phyloP scores from a whole-genome alignment of 164 flowering plant genomes.

The Liquidambar formosana region DNA sequence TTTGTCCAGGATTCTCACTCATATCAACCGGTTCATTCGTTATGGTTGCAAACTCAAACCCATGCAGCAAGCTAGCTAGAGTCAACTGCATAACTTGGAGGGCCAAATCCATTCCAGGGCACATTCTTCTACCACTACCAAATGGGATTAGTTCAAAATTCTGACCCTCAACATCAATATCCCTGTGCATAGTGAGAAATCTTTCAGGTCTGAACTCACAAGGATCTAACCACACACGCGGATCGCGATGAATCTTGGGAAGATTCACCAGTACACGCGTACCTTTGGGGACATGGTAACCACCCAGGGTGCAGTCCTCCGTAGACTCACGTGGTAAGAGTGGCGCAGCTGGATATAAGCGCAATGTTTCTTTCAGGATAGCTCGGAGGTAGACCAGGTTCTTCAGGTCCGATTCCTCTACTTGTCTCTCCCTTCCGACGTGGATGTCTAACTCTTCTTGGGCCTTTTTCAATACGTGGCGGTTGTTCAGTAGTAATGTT shows the following conservation, averaged over 20 bases:
- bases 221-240: not conserved
- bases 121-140: slow-evolving; percentile 23
- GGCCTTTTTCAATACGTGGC: slow-evolving; percentile 14
- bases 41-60: slow-evolving; percentile 17
- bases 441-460: slow-evolving; percentile 32
- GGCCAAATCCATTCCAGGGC: slow-evolving; percentile 19
- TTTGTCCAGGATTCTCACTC: no score
- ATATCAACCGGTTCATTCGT: not conserved
- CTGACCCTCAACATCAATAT: slow-evolving; percentile 15
- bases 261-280: not conserved
- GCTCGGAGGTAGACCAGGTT: slow-evolving; percentile 32
- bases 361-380: slow-evolving; percentile 26
- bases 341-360: slow-evolving; percentile 5
- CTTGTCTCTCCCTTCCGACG: slow-evolving; percentile 34
- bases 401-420: slow-evolving; percentile 23
- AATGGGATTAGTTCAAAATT: slow-evolving; percentile 23
- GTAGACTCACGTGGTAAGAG: not conserved
- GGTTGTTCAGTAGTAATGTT: slow-evolving; percentile 32
- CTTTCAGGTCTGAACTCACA: slow-evolving; percentile 19
- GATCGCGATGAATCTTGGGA: slow-evolving; percentile 7
- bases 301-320: slow-evolving; percentile 3
- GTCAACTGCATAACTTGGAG: slow-evolving; percentile 7
- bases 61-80: slow-evolving; percentile 19
- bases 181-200: slow-evolving; percentile 15
- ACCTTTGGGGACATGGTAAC: not conserved